Percentiles rank a stretch among this genome's conserved stretches.
Conservation (phyloP, 345 rosid species). For the Eucalyptus sp. region DNA sequence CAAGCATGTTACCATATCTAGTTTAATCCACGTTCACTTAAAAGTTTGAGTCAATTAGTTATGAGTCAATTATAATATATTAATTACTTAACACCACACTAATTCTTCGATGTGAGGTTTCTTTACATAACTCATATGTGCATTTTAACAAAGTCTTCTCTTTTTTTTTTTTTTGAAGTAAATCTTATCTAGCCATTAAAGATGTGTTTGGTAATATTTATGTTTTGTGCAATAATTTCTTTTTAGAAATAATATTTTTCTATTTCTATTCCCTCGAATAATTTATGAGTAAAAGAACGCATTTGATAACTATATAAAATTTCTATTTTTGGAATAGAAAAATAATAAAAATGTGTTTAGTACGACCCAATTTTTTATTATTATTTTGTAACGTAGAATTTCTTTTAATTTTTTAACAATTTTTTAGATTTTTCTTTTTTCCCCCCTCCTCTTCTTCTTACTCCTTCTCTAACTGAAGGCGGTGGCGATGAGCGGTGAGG, state of each 20-base stretch:
- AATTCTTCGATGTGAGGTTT: no score
- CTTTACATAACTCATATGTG: not conserved
- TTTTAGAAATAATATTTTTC: no score
- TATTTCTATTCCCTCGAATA: rapidly evolving
- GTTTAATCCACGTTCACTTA: rapidly evolving
- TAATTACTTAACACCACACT: no score
- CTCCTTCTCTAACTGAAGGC: rapidly evolving
- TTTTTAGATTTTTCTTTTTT: no score
- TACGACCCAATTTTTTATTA: no score
- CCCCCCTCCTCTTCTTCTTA: no score
- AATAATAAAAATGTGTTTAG: no score
- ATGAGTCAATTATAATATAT: no score
- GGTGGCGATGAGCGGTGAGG: rapidly evolving
- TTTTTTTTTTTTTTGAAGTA: not conserved
- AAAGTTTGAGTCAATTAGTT: no score
- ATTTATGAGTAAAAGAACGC: rapidly evolving
- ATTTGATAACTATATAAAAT: no score
- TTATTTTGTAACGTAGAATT: no score
- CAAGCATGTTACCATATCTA: not conserved
- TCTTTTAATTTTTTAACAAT: no score
- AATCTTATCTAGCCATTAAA: not conserved
- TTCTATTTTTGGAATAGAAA: rapidly evolving
- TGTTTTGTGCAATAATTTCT: rapidly evolving
- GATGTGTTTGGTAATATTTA: rapidly evolving
- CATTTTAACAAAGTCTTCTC: not conserved